Percentiles rank a stretch among this genome's conserved stretches.
These are phyloP conservation scores for Petunia hybrid DNA, from an alignment of 305 asterid genomes.

Conservation along the genomic window DNA sequence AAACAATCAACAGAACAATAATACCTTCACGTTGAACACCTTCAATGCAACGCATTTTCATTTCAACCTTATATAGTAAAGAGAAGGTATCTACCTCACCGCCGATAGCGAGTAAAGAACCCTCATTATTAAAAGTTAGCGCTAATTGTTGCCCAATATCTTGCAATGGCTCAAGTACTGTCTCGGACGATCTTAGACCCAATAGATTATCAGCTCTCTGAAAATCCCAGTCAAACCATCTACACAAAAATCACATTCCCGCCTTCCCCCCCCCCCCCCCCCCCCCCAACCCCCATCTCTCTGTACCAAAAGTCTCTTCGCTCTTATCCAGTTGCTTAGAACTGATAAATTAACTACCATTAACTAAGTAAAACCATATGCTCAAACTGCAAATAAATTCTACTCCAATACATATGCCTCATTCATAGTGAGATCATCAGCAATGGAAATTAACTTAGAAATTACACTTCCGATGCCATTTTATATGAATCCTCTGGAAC, in stretches of 20 bases:
- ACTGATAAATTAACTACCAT: too few relatives aligned
- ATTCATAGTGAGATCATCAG: too few relatives aligned
- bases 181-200: slow-evolving; percentile 69
- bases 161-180: slow-evolving; percentile 66
- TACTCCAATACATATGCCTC: too few relatives aligned
- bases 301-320: too few relatives aligned
- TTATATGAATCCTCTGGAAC: too few relatives aligned
- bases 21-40: not conserved
- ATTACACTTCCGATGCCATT: too few relatives aligned
- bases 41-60: slow-evolving; percentile 18
- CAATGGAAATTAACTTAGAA: too few relatives aligned
- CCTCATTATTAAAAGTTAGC: slow-evolving; percentile 68
- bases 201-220: slow-evolving; percentile 46
- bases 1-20: slow-evolving; percentile 11
- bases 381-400: too few relatives aligned
- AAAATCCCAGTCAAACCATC: slow-evolving; percentile 83
- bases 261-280: too few relatives aligned
- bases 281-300: too few relatives aligned
- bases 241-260: slow-evolving; percentile 43
- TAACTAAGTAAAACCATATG: too few relatives aligned
- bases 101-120: slow-evolving; percentile 87
- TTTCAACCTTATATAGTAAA: slow-evolving; percentile 21
- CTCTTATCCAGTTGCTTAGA: too few relatives aligned
- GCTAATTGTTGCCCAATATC: slow-evolving; percentile 89
- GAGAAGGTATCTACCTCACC: slow-evolving; percentile 72